These are phyloP conservation scores for Cercophora samala DNA, from an alignment of 495 filamentous ascomycete species.

Conservation along the genomic window DNA sequence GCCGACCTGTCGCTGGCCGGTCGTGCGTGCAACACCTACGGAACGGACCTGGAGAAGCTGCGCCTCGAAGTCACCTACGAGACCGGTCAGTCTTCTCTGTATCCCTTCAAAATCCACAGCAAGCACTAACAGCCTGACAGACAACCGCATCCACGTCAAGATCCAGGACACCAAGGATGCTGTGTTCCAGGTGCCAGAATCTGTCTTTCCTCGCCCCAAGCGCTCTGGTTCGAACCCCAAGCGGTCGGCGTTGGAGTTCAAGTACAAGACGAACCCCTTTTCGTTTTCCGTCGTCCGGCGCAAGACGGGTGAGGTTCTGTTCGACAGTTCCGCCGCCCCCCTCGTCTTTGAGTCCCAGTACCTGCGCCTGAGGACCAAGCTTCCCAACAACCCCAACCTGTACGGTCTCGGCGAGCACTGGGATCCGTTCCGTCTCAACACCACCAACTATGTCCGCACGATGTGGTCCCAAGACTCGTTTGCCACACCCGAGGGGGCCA, in stretches of 20 bases:
- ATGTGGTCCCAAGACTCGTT: conserved; percentile 78
- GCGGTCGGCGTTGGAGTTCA: conserved; percentile 59
- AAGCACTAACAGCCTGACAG: conserved; percentile 38
- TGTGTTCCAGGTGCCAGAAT: conserved; percentile 75
- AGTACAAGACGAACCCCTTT: conserved; percentile 66
- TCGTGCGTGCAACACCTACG: conserved; percentile 66
- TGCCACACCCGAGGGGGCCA: conserved; percentile 48
- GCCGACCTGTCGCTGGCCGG: conserved; percentile 69
- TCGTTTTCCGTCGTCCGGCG: conserved; percentile 67
- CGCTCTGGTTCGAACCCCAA: conserved; percentile 22
- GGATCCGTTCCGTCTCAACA: conserved; percentile 68
- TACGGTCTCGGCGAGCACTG: conserved; percentile 81
- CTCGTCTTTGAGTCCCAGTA: conserved; percentile 81
- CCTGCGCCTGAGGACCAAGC: conserved; percentile 64
- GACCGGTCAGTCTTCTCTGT: conserved; percentile 51
- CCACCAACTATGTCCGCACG: conserved; percentile 71
- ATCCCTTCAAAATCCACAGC: not conserved
- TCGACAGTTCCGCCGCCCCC: conserved; percentile 66
- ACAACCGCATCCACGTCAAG: conserved; percentile 74
- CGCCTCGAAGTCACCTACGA: conserved; percentile 72
- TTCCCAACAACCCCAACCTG: conserved; percentile 66
- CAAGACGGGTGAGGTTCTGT: conserved; percentile 66
- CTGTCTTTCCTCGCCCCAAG: conserved; percentile 63
- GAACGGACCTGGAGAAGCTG: conserved; percentile 62
- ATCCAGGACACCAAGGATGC: conserved; percentile 73